Conservation (phyloP, 1,284 basidiomycete species). For the Takashimella koratensis region DNA sequence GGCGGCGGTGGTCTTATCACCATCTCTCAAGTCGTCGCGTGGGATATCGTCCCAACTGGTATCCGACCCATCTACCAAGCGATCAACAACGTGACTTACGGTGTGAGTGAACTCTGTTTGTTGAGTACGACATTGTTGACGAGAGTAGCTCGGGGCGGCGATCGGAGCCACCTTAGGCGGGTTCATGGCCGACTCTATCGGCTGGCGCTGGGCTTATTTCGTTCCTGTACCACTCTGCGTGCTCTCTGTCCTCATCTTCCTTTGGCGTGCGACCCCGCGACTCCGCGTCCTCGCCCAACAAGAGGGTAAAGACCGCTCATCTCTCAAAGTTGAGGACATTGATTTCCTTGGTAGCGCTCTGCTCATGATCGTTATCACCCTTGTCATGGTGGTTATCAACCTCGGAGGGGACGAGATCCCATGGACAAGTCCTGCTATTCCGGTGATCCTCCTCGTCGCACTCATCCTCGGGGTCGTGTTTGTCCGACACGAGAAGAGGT, state of each 20-base stretch:
- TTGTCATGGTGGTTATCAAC: constrained; percentile 19
- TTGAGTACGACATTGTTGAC: too few relatives aligned
- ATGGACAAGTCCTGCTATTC: constrained; percentile 15
- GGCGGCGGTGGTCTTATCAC: constrained; percentile 25
- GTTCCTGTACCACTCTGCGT: constrained; percentile 16
- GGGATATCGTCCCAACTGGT: constrained; percentile 18
- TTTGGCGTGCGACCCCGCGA: constrained; percentile 6
- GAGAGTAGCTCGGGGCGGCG: constrained; percentile 20
- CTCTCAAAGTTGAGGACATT: constrained; percentile 12
- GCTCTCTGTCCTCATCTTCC: constrained; percentile 18
- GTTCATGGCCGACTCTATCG: constrained; percentile 19
- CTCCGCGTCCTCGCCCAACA: neutral
- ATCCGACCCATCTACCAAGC: constrained; percentile 22
- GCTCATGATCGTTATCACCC: constrained; percentile 19
- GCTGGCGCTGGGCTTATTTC: constrained; percentile 23
- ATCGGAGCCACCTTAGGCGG: constrained; percentile 22
- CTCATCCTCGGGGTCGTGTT: constrained; percentile 6
- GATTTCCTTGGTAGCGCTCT: constrained; percentile 18
- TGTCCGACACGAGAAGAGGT: constrained; percentile 14
- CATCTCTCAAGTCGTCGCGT: constrained; percentile 21
- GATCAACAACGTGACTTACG: constrained; percentile 24
- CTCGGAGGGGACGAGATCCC: constrained; percentile 22
- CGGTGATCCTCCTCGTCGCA: constrained; percentile 2
- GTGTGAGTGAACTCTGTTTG: constrained; percentile 11
- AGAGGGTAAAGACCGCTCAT: neutral